Evolutionary conservation across 192 early-diverging fungal species (phyloP).

Genomic region (Rhizophagus clarus): DNA sequence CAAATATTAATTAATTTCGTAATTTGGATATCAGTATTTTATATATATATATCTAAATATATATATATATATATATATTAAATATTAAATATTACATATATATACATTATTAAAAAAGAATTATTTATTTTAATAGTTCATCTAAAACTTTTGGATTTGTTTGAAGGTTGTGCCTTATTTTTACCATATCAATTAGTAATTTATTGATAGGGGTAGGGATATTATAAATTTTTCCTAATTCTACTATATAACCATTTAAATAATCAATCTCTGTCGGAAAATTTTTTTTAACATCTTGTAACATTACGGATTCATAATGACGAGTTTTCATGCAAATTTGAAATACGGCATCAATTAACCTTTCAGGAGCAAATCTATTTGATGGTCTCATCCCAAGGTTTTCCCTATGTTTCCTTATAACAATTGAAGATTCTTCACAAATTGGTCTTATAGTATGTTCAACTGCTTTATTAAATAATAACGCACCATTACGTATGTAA

Average conservation of each 20-base stretch:
- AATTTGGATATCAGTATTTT: no score
- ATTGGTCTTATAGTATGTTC: conserved; percentile 24
- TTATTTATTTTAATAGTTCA: neutral
- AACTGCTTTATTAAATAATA: conserved; percentile 36
- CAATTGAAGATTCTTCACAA: conserved; percentile 33
- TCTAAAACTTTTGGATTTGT: neutral
- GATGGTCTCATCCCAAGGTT: conserved; percentile 7
- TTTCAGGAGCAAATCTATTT: conserved; percentile 36
- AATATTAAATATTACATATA: no score
- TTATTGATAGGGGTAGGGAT: conserved; percentile 37
- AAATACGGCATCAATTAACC: conserved; percentile 43
- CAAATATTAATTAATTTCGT: no score
- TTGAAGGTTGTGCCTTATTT: neutral
- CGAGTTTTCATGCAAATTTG: conserved; percentile 42
- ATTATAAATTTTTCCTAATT: conserved; percentile 47
- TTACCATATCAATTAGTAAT: conserved; percentile 33
- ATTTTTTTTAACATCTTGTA: neutral
- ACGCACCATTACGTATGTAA: conserved; percentile 54
- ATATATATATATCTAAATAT: no score
- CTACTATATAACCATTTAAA: conserved; percentile 62
- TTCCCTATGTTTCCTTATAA: conserved; percentile 27
- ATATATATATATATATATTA: no score
- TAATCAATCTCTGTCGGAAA: conserved; percentile 59
- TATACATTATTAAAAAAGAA: no score
- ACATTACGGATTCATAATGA: conserved; percentile 54